Conservation (phyloP, 805 yeast species). For the Teunomyces cretensis region DNA sequence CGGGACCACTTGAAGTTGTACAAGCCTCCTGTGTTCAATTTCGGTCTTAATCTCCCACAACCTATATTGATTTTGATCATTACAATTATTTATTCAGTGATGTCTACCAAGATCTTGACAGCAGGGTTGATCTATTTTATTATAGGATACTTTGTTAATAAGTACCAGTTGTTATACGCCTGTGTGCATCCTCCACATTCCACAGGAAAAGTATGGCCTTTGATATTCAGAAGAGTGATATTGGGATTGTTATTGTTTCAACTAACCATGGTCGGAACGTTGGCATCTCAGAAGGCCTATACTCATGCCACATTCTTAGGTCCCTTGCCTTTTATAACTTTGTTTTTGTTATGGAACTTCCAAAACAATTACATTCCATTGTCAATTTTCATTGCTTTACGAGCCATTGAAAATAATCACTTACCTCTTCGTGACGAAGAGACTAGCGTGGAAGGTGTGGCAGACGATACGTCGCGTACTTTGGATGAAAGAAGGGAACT, state of each 20-base stretch:
- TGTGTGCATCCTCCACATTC: slow-evolving; percentile 96
- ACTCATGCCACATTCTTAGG: slow-evolving; percentile 65
- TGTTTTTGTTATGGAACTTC: slow-evolving; percentile 73
- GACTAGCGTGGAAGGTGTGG: slow-evolving; percentile 1
- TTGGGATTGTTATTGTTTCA: slow-evolving; percentile 83
- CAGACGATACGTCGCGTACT: slow-evolving; percentile 41
- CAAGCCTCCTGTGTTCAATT: slow-evolving; percentile 89
- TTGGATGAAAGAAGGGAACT: slow-evolving; percentile 77
- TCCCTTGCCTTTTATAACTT: slow-evolving; percentile 74
- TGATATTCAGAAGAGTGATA: slow-evolving; percentile 77
- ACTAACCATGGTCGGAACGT: slow-evolving; percentile 87
- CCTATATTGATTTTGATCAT: slow-evolving; percentile 84
- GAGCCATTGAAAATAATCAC: slow-evolving; percentile 63
- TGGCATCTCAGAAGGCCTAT: slow-evolving; percentile 80
- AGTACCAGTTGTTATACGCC: slow-evolving; percentile 85
- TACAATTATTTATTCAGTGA: slow-evolving; percentile 81
- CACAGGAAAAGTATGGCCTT: slow-evolving; percentile 95
- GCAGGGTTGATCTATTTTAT: slow-evolving; percentile 84
- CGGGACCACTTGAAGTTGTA: slow-evolving; percentile 73
- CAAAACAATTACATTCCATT: slow-evolving; percentile 79
- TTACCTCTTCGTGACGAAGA: slow-evolving; percentile 22
- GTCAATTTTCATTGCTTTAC: slow-evolving; percentile 79
- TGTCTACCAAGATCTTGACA: slow-evolving; percentile 81
- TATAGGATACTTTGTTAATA: slow-evolving; percentile 84
- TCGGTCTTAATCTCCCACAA: slow-evolving; percentile 89